Evolutionary conservation across 2,329 filamentous ascomycete genomes (phyloP).

Genomic region (Cordyceps javanica): DNA sequence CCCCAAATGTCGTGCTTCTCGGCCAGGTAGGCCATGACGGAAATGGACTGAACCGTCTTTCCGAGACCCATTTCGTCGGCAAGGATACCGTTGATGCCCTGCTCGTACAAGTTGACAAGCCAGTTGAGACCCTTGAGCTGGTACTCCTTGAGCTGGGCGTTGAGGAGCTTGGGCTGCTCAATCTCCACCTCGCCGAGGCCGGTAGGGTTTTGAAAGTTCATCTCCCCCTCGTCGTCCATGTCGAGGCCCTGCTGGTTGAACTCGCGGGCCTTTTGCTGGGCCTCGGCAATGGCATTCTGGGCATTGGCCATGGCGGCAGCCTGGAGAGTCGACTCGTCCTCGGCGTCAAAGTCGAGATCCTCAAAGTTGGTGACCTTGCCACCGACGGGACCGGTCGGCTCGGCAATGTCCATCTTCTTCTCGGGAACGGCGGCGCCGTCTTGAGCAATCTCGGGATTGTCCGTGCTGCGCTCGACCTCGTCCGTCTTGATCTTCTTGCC

Average conservation of each 20-base stretch:
- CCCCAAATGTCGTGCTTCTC: slow-evolving; percentile 98
- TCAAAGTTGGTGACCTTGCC: slow-evolving; percentile 88
- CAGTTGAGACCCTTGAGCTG: slow-evolving; percentile 99
- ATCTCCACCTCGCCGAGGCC: slow-evolving; percentile 92
- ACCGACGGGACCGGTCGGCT: slow-evolving; percentile 47
- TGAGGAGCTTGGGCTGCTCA: slow-evolving; percentile 87
- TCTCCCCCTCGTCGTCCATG: slow-evolving; percentile 87
- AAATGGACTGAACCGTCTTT: slow-evolving; percentile 98
- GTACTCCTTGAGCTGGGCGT: slow-evolving; percentile 94
- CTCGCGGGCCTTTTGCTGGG: slow-evolving; percentile 83
- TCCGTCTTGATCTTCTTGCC: slow-evolving; percentile 99
- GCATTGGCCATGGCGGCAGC: slow-evolving; percentile 91
- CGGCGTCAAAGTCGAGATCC: slow-evolving; percentile 90
- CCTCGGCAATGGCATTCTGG: slow-evolving; percentile 90
- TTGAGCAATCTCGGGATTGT: slow-evolving; percentile 65
- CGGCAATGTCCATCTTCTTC: slow-evolving; percentile 43
- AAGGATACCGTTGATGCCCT: slow-evolving; percentile 98
- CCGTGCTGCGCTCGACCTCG: slow-evolving; percentile 85
- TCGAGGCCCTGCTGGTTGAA: slow-evolving; percentile 74
- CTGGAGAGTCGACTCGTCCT: slow-evolving; percentile 76
- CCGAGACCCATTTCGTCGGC: slow-evolving; percentile 99
- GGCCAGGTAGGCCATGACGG: slow-evolving; percentile 96
- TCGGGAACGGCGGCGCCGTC: slow-evolving; percentile 36
- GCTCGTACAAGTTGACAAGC: slow-evolving; percentile 97
- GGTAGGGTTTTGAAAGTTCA: slow-evolving; percentile 99